Conservation (phyloP, 495 filamentous ascomycete species). For the Podospora didyma region DNA sequence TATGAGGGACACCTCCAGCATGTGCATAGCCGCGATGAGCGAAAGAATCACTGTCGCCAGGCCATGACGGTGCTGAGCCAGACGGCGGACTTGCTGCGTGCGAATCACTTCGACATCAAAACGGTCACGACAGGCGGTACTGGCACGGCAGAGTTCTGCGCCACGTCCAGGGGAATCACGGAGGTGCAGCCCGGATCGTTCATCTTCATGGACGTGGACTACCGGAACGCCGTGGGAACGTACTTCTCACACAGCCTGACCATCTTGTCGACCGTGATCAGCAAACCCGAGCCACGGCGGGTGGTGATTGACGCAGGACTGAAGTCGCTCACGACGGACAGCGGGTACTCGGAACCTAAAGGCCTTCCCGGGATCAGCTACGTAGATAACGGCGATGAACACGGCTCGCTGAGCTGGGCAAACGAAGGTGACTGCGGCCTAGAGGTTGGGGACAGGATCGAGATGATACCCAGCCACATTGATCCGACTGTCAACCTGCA, state of each 20-base stretch:
- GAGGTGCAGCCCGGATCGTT: slow-evolving; percentile 35
- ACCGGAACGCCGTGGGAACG: slow-evolving; percentile 22
- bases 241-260: slow-evolving; percentile 24
- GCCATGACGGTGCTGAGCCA: slow-evolving; percentile 25
- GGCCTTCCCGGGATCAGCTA: slow-evolving; percentile 1
- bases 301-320: slow-evolving; percentile 11
- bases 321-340: slow-evolving; percentile 13
- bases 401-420: slow-evolving; percentile 11
- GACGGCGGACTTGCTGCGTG: slow-evolving; percentile 23
- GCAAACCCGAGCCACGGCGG: slow-evolving; percentile 1
- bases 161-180: slow-evolving; percentile 24
- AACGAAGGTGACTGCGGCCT: background rate
- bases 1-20: slow-evolving; percentile 36
- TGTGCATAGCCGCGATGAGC: slow-evolving; percentile 20
- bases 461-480: slow-evolving; percentile 17
- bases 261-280: slow-evolving; percentile 12
- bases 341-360: slow-evolving; percentile 7
- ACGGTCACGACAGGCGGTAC: slow-evolving; percentile 33
- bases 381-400: slow-evolving; percentile 8
- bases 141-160: slow-evolving; percentile 34
- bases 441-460: slow-evolving; percentile 6
- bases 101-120: slow-evolving; percentile 22
- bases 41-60: slow-evolving; percentile 21
- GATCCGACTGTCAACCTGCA: slow-evolving; percentile 17
- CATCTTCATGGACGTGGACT: slow-evolving; percentile 37